These are phyloP conservation scores for Ochetophila trinervis DNA, from an alignment of 306 rosid species.

Conservation along the genomic window DNA sequence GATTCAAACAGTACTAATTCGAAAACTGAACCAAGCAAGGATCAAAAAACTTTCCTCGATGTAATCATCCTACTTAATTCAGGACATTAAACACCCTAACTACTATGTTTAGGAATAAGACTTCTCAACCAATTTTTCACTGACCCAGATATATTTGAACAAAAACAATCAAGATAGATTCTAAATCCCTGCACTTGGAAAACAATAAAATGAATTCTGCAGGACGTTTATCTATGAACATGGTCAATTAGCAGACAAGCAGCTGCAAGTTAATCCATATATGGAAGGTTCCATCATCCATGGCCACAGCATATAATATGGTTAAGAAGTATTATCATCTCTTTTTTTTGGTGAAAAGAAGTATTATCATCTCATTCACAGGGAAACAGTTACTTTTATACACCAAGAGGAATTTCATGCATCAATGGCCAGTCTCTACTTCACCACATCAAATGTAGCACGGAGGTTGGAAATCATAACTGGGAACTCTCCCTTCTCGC, in stretches of 20 bases:
- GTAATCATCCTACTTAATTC: too few species aligned
- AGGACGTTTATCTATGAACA: not conserved
- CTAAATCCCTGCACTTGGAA: too few species aligned
- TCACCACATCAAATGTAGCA: conserved; percentile 62
- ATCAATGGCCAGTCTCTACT: conserved; percentile 23
- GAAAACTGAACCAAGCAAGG: too few species aligned
- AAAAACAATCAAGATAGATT: too few species aligned
- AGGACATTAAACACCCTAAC: too few species aligned
- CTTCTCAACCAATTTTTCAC: too few species aligned
- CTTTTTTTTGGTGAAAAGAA: too few species aligned
- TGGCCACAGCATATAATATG: conserved; percentile 9
- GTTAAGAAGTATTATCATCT: conserved; percentile 16
- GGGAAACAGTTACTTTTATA: conserved; percentile 27
- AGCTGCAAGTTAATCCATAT: conserved; percentile 5
- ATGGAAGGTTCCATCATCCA: not conserved
- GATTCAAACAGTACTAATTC: too few species aligned
- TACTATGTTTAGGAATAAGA: too few species aligned
- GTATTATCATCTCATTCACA: conserved; percentile 21
- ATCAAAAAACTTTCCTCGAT: too few species aligned
- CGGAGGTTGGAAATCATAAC: conserved; percentile 72
- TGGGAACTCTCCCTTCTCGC: conserved; percentile 87
- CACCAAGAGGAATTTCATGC: conserved; percentile 12
- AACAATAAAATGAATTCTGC: too few species aligned
- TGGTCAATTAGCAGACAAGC: not conserved
- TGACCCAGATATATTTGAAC: too few species aligned